These are phyloP conservation scores for Acorus gramineus DNA, from an alignment of 106 monocot species.

Conservation along the genomic window DNA sequence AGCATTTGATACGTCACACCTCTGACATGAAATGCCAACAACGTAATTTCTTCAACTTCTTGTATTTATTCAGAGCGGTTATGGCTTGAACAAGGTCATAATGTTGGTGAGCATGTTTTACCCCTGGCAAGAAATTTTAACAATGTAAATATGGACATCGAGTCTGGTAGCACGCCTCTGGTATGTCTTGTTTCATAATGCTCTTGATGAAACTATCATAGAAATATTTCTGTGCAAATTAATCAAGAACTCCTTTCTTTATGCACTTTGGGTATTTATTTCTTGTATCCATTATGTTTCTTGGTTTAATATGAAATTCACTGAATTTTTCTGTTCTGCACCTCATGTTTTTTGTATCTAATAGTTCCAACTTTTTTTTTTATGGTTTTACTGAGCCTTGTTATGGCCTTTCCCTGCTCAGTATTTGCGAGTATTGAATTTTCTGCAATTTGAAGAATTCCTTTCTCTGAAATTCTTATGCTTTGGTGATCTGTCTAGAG, in stretches of 20 bases:
- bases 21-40: background rate
- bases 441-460: too few relatives aligned
- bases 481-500: too few relatives aligned
- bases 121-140: conserved; percentile 94
- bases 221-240: too few relatives aligned
- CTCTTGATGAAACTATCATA: too few relatives aligned
- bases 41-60: conserved; percentile 4
- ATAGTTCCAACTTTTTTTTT: too few relatives aligned
- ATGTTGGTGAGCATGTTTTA: conserved; percentile 91
- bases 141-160: conserved; percentile 42
- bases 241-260: background rate
- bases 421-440: too few relatives aligned
- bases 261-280: background rate
- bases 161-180: conserved; percentile 34
- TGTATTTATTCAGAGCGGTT: conserved; percentile 51
- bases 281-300: background rate
- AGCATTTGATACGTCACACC: background rate
- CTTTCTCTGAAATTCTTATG: too few relatives aligned
- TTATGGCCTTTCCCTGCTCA: too few relatives aligned
- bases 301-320: background rate
- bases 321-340: background rate
- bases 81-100: conserved; percentile 93
- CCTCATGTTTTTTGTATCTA: too few relatives aligned
- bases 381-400: too few relatives aligned
- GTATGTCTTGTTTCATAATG: conserved; percentile 14